These are phyloP conservation scores for Fremontodendron californicum DNA, from an alignment of 345 rosid species.

Conservation along the genomic window DNA sequence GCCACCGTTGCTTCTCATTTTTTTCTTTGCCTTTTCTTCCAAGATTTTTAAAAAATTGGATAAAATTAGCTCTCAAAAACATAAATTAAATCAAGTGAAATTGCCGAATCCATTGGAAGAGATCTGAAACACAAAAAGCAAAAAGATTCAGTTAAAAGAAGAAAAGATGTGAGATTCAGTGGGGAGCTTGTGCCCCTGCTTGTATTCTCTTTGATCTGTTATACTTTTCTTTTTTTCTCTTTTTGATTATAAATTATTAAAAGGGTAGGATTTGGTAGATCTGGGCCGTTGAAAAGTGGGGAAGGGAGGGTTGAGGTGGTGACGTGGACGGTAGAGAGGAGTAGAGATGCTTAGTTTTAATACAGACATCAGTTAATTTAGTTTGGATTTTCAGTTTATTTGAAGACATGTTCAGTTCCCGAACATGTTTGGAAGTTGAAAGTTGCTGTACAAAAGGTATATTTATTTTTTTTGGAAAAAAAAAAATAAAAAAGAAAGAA, in stretches of 20 bases:
- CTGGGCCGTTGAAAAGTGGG: conserved; percentile 19
- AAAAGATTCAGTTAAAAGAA: not conserved
- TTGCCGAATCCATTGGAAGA: not conserved
- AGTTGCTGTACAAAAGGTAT: not conserved
- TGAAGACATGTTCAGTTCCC: not conserved
- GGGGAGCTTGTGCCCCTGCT: not conserved
- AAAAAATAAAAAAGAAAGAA: not conserved
- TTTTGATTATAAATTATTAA: not conserved
- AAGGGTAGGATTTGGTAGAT: conserved; percentile 7
- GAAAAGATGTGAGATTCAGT: not conserved
- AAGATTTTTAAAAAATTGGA: not conserved
- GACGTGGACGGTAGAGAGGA: not conserved
- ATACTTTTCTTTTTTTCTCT: not conserved
- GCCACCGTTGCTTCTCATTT: conserved; percentile 2
- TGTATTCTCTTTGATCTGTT: not conserved
- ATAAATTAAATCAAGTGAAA: not conserved
- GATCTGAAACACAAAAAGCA: not conserved
- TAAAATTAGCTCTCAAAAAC: not conserved
- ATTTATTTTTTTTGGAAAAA: not conserved
- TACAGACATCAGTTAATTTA: conserved; percentile 1
- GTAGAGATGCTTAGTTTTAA: not conserved
- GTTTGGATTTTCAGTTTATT: not conserved
- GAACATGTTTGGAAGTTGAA: not conserved
- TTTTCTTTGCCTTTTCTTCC: not conserved
- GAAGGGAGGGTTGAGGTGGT: not conserved